Evolutionary conservation across 352 stramenopile species (phyloP), one percentile per base, ranked within the genome.

Genomic region (Porosira glacialis): DNA sequence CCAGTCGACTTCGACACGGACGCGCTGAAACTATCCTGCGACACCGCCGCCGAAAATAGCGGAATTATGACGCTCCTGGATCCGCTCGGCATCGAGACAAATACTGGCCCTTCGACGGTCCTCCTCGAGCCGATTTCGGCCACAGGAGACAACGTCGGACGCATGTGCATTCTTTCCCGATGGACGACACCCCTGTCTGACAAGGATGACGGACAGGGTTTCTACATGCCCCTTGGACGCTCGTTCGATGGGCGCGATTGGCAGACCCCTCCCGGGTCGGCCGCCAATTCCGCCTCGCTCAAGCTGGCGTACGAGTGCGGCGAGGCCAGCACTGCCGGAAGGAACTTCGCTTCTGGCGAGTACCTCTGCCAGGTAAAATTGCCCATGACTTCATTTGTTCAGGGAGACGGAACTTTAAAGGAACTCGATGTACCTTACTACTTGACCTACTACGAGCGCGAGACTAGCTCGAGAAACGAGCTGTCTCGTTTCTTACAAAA

Each of bases 401-500:
- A n/a, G n/a, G n/a, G n/a, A n/a, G 52, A 57, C 15, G n/a, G 28
- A 0, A 41, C 59, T 22, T 4, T 13, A 6, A 65, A 62, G 15
- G n/a, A 63, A n/a, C 48, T 67, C 19, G 43, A 58, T 28, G 33
- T 61, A 7, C 65, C 72, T 0, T 81, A 81, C 52, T 81, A 59
- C 19, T 28, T 83, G 4, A 80, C 75, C 0, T 83, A 79, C 36
- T 83, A 80, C 36, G n/a, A 70, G 30, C 31, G 66, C 0, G 31
- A 5, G 7, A 49, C 72, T 24, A 72, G 41, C 22, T 60, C 65
- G 2, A 56, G 68, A 0, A 70, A 75, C 36, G 66, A 79, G 43
- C 51, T 83, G 39, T 67, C 72, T 10, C 49, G 79, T 38, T 87
- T 87, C 47, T 35, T 85, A 26, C 65, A 87, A 49, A 73, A 78